These are phyloP conservation scores for Fusarium stilboides DNA, from an alignment of 2,329 filamentous ascomycete genomes.

Conservation along the genomic window DNA sequence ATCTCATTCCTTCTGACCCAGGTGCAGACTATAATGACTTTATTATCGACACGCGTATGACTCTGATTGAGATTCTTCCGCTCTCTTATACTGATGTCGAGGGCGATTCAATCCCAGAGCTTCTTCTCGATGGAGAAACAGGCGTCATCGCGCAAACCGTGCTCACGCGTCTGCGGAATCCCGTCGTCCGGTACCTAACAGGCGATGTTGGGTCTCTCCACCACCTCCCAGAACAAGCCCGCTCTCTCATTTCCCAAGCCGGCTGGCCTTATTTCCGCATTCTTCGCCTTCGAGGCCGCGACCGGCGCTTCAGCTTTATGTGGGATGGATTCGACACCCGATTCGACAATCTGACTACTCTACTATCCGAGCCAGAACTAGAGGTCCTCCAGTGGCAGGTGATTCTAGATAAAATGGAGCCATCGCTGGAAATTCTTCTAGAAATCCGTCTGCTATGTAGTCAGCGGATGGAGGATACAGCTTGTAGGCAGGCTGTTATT, in stretches of 20 bases:
- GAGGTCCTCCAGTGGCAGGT: slow-evolving; percentile 62
- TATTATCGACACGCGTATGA: slow-evolving; percentile 56
- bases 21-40: slow-evolving; percentile 51
- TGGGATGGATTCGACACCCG: slow-evolving; percentile 59
- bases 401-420: slow-evolving; percentile 52
- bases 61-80: slow-evolving; percentile 57
- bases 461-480: neutral
- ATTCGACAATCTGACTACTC: slow-evolving; percentile 49
- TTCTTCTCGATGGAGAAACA: slow-evolving; percentile 52
- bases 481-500: slow-evolving; percentile 36
- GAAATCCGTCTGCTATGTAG: slow-evolving; percentile 51
- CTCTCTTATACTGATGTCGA: slow-evolving; percentile 21
- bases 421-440: slow-evolving; percentile 42
- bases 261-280: slow-evolving; percentile 51
- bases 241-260: slow-evolving; percentile 30
- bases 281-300: slow-evolving; percentile 59
- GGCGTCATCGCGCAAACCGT: slow-evolving; percentile 61
- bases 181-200: slow-evolving; percentile 60
- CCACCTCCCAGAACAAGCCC: slow-evolving; percentile 46
- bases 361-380: slow-evolving; percentile 46
- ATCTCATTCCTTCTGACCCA: slow-evolving; percentile 44
- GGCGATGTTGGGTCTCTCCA: slow-evolving; percentile 61
- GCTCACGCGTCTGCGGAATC: slow-evolving; percentile 59
- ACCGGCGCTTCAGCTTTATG: slow-evolving; percentile 60
- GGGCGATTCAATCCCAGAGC: neutral